Base-by-base conservation (phyloP, 139 green algal genomes). In the Eudorina sp. region DNA sequence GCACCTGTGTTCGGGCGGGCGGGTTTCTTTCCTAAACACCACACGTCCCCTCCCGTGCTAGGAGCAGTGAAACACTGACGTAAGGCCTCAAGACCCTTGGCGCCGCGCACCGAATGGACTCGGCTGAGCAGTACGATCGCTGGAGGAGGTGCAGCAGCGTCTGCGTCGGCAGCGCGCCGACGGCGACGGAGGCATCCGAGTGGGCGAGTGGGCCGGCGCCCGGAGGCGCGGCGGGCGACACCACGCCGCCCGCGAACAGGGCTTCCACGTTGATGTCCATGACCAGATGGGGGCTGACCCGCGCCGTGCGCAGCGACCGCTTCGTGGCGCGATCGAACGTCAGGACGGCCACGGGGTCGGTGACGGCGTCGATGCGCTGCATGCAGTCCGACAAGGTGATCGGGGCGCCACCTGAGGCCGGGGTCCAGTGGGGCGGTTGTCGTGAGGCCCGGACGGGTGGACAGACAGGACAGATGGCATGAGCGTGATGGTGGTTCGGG, bases 191-290 rank as follows among this genome's bases (percentile, higher is more conserved):
- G 66, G 3, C 4, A 21, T 9, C n/a, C 0, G 1, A 0, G 18
- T 53, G 69, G 14, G 16, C 27, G 46, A 51, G 13, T 64, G 74
- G 31, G 40, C 18, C 25, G 8, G 16, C 69, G 38, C 41, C 41
- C 23, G 70, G 23, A 58, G 70, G 36, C 46, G 43, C 16, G 46
- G 74, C 36, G 34, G 77, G 75, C 2, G 77, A 58, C 53, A 72
- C 77, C 2, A 84, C 27, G 36, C 77, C 77, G 4, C 38, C 55
- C 29, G 78, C 78, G 78, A 75, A 85, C 11, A 85, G 40, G 29
- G 78, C 78, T 40, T 74, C 78, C 27, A 85, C 13, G 58, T 85
- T 85, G 38, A 85, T 58, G 41, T 85, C 78, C 25, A 75, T 14
- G 3, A 74, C 0, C 25, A 85, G 78, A 40, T 85, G 41, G 16